Evolutionary conservation across 371 early-diverging fungal species (phyloP), one percentile per base, ranked within the genome.

Genomic region (Funneliformis caledonium): DNA sequence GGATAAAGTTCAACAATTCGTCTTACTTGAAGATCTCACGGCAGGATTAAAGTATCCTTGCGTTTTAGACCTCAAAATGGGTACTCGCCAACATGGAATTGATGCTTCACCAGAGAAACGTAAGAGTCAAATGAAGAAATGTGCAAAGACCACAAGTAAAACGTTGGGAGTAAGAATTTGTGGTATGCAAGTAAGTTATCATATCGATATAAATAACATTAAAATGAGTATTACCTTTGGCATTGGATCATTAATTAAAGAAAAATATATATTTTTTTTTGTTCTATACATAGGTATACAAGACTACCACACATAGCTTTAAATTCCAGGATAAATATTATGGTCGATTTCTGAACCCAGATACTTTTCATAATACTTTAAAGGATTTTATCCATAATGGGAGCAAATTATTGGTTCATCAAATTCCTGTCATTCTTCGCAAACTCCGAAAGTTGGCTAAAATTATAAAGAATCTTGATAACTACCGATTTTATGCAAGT

Each of bases 31-130:
- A 77, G 99, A 99, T 86, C 86, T 99, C 75, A 98, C 98, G 0
- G 93, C 94, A 22, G 93, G 95, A 1, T 87, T 96, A 77, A 88
- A 89, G 83, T 90, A 90, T 47, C 98, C 99, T 0, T 98, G 98
- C 80, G 94, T 99, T 7, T 86, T 99, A 73, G 98, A 99, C 85
- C 88, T 99, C 67, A 99, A 99, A 82, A 98, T 99, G 98, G 99
- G 99, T 16, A 97, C 97, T 6, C 89, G 99, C 1, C 99, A 99
- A 85, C 94, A 97, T 83, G 97, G 98, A 1, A 92, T 98, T 65
- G 89, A 95, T 86, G 97, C 95, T 0, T 88, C 94, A 0, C 86
- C 88, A 12, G 92, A 92, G 48, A 99, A 99, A 84, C 89, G 93
- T 79, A 85, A 86, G 45, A 94, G 94, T 50, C 97, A 98, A 85